phyloP scores from a whole-genome alignment of 2,329 filamentous ascomycete species.

The Mycosphaerella arachidis region DNA sequence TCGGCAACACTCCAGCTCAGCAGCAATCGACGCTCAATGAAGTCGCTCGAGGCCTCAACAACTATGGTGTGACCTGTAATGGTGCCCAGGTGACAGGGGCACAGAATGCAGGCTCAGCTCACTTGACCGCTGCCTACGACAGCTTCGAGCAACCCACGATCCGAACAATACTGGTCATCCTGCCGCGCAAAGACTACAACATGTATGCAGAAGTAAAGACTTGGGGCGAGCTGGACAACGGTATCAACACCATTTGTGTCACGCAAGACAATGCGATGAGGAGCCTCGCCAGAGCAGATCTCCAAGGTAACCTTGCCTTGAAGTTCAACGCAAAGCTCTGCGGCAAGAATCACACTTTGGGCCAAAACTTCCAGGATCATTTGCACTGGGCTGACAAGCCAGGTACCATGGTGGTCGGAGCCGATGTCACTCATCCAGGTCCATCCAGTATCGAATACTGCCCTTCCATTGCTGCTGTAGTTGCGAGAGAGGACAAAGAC shows the following conservation, averaged over 20 bases:
- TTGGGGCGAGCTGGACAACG: not conserved
- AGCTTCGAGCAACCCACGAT: not conserved
- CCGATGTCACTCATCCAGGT: slow-evolving; percentile 41
- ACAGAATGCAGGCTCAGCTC: no score
- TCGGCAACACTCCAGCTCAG: no score
- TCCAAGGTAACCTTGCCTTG: slow-evolving; percentile 4
- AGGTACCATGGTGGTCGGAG: slow-evolving; percentile 35
- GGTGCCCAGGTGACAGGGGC: no score
- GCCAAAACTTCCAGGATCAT: not conserved
- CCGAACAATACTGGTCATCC: slow-evolving; percentile 1
- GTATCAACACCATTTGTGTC: slow-evolving; percentile 9
- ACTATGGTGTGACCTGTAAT: no score
- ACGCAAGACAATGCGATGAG: not conserved
- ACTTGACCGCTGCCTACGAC: not conserved
- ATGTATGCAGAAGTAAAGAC: slow-evolving; percentile 4
- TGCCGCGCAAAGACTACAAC: not conserved
- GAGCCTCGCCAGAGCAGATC: not conserved
- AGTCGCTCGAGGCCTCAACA: no score
- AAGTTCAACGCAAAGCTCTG: slow-evolving; percentile 5
- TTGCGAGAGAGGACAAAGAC: slow-evolving; percentile 7
- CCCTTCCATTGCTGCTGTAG: slow-evolving; percentile 15
- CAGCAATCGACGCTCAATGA: no score
- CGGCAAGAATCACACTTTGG: not conserved
- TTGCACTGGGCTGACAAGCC: not conserved
- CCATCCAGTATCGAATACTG: slow-evolving; percentile 9